Base-by-base conservation (phyloP, 1,139 yeast genomes). In the Blastobotrys proliferans region DNA sequence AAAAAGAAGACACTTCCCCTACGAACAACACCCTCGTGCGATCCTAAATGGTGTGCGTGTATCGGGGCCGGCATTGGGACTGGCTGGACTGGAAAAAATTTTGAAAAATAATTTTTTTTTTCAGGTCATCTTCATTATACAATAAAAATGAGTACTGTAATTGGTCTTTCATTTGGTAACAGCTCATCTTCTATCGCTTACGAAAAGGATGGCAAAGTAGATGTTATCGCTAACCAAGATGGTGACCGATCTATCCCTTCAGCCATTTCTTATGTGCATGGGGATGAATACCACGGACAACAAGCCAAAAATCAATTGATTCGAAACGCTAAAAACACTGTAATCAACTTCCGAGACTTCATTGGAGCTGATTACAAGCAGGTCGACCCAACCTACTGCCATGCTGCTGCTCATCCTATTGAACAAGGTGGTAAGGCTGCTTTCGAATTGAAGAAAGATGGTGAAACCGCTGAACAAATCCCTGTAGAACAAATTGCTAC, bases 221-320 rank as follows among this genome's bases (percentile, higher is more conserved):
- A 92, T 62, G 95, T 92, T 53, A 92, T 92, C 66, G 98, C 98
- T 56, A 92, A 92, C 77, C 97, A 94, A 57, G 98, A 92, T 63
- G 99, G 99, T 66, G 98, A 94, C 69, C 88, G 98, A 72, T 77
- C 94, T 50, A 92, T 92, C 62, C 96, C 97, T 51, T 84, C 97
- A 19, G 85, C 85, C 45, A 74, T 92, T 52, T 82, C 97, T 13
- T 92, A 90, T 65, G 88, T 88, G 50, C 96, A 94, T 51, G 82
- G 77, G 44, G 97, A 92, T 64, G 98, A 92, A 71, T 92, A 86
- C 70, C 97, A 92, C 64, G 99, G 99, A 49, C 83, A 87, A 52
- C 97, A 94, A 72, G 98, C 98, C 49, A 72, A 82, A 59, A 86
- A 88, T 48, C 97, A 94, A 70, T 72, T 92, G 62, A 74, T 92